Conservation (phyloP, 2,329 filamentous ascomycete species). For the Grosmannia huntii region DNA sequence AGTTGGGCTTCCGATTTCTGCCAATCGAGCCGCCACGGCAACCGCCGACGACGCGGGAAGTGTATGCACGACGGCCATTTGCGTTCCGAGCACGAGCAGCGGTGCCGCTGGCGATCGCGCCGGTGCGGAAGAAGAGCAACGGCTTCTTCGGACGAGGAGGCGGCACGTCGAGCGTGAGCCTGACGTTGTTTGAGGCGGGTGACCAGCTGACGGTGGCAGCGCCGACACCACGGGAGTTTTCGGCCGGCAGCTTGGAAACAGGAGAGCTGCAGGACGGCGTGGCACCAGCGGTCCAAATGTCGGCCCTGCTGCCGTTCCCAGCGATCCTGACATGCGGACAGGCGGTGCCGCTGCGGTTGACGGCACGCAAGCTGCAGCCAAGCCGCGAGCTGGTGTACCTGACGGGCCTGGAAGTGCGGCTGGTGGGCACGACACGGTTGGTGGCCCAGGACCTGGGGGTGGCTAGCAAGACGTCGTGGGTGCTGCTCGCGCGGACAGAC, state of each 20-base stretch:
- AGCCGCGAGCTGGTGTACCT: constrained; percentile 61
- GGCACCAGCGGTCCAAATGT: constrained; percentile 20
- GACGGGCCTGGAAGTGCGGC: constrained; percentile 65
- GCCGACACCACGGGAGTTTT: background rate
- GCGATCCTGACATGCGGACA: constrained; percentile 82
- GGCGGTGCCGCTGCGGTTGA: constrained; percentile 64
- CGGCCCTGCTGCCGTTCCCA: constrained; percentile 72
- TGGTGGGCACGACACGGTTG: constrained; percentile 69
- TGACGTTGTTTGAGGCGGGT: background rate
- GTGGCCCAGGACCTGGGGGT: constrained; percentile 63
- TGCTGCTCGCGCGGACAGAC: constrained; percentile 59
- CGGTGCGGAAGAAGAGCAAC: constrained; percentile 36
- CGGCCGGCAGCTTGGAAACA: no score
- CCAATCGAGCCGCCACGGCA: constrained; percentile 82
- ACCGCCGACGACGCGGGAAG: constrained; percentile 55
- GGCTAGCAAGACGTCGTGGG: constrained; percentile 60
- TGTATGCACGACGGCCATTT: constrained; percentile 66
- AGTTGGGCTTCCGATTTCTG: constrained; percentile 67
- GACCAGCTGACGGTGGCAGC: background rate
- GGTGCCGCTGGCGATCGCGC: constrained; percentile 13
- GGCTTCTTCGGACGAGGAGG: constrained; percentile 12
- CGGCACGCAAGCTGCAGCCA: constrained; percentile 63
- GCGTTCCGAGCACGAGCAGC: constrained; percentile 31
- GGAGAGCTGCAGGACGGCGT: background rate
- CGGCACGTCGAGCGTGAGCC: background rate